Evolutionary conservation across 1,139 yeast species (phyloP).

Genomic region (Nadsonia starkeyi-henricii): DNA sequence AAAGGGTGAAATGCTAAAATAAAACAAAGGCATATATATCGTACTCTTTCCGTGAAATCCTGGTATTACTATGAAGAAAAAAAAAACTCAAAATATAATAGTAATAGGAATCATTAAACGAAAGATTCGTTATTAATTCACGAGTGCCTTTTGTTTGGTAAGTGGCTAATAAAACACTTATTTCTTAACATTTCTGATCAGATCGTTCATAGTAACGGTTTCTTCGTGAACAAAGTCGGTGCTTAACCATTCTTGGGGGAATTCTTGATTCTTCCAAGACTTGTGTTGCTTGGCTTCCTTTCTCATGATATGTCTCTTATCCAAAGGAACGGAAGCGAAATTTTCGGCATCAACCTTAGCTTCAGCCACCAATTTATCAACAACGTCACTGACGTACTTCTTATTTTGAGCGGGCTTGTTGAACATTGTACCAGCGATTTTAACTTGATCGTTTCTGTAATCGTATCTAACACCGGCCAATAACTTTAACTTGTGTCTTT

Average conservation of each 20-base stretch:
- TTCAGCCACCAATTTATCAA: slow-evolving; percentile 46
- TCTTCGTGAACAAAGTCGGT: slow-evolving; percentile 27
- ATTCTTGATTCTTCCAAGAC: slow-evolving; percentile 30
- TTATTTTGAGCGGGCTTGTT: slow-evolving; percentile 80
- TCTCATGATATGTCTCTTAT: slow-evolving; percentile 44
- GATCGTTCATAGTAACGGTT: neutral
- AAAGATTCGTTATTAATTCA: neutral
- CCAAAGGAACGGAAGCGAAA: slow-evolving; percentile 70
- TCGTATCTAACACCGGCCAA: slow-evolving; percentile 72
- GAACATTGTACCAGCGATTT: slow-evolving; percentile 48
- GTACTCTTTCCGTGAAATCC: too few relatives aligned
- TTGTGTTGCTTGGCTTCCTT: slow-evolving; percentile 26
- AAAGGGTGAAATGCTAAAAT: too few relatives aligned
- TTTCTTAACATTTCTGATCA: neutral
- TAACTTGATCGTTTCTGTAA: slow-evolving; percentile 41
- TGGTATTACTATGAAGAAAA: too few relatives aligned
- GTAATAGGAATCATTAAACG: neutral
- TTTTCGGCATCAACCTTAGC: slow-evolving; percentile 52
- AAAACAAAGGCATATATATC: too few relatives aligned
- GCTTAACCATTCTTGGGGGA: slow-evolving; percentile 79
- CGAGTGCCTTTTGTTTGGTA: too few relatives aligned
- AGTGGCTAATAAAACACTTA: neutral
- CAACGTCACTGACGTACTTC: slow-evolving; percentile 49
- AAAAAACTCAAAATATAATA: neutral
- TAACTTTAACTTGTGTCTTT: slow-evolving; percentile 62